These are phyloP conservation scores for Termitomyces sp. DNA, from an alignment of 768 basidiomycete species.

Conservation along the genomic window DNA sequence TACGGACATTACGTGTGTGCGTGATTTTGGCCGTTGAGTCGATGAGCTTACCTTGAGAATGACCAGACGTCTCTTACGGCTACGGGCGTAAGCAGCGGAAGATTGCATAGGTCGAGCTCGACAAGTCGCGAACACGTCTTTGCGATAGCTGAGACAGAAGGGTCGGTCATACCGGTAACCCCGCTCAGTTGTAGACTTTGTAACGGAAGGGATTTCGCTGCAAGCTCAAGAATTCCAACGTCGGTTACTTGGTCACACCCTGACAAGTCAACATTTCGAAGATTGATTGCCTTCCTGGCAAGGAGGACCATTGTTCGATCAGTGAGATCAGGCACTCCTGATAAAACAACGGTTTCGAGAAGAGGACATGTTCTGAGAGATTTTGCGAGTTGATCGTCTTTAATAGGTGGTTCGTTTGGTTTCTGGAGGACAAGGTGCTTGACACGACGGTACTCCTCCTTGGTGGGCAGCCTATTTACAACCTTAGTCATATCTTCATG, in stretches of 20 bases:
- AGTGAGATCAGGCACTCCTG: slow-evolving; percentile 61
- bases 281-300: slow-evolving; percentile 56
- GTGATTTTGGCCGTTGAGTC: slow-evolving; percentile 12
- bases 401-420: slow-evolving; percentile 34
- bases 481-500: slow-evolving; percentile 60
- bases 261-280: slow-evolving; percentile 75
- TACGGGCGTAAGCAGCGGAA: slow-evolving; percentile 62
- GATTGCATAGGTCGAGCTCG: slow-evolving; percentile 76
- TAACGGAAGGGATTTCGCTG: slow-evolving; percentile 62
- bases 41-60: slow-evolving; percentile 53
- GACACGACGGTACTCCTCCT: slow-evolving; percentile 57
- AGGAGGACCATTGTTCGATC: slow-evolving; percentile 68
- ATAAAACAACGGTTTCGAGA: slow-evolving; percentile 66
- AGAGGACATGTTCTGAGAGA: slow-evolving; percentile 60
- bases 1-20: slow-evolving; percentile 8
- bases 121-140: slow-evolving; percentile 72
- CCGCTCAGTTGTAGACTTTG: slow-evolving; percentile 75
- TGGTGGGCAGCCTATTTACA: slow-evolving; percentile 55
- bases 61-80: slow-evolving; percentile 81
- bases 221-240: slow-evolving; percentile 70
- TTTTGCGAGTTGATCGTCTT: slow-evolving; percentile 57
- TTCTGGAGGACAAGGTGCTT: slow-evolving; percentile 56
- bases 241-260: slow-evolving; percentile 78
- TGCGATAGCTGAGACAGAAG: slow-evolving; percentile 65
- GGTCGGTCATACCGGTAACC: slow-evolving; percentile 58